These are phyloP conservation scores for Lactarius sp. DNA, from an alignment of 768 basidiomycete genomes.

Conservation along the genomic window DNA sequence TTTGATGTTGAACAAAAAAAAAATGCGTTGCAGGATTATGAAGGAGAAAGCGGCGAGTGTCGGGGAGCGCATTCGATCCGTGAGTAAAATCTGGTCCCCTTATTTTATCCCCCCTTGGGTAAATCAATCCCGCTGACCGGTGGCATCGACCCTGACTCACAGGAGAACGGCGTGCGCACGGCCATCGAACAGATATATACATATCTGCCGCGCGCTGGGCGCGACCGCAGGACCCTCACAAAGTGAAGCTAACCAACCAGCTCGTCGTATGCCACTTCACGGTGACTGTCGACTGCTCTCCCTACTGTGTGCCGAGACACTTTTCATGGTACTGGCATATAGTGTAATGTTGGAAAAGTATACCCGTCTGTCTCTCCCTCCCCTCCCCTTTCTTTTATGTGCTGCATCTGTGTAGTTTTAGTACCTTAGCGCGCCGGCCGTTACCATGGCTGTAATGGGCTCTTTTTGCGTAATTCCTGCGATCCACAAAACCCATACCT, in stretches of 20 bases:
- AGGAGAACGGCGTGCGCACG: slow-evolving; percentile 57
- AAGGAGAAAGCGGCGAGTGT: slow-evolving; percentile 52
- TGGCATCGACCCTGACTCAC: slow-evolving; percentile 1
- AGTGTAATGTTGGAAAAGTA: not conserved
- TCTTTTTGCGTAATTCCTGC: not conserved
- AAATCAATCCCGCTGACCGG: not conserved
- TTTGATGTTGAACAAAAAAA: not conserved
- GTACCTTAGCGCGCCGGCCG: not conserved
- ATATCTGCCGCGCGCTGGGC: slow-evolving; percentile 42
- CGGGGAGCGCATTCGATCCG: slow-evolving; percentile 42
- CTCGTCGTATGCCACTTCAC: not conserved
- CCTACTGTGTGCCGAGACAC: not conserved
- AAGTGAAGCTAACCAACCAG: not conserved
- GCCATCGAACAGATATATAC: slow-evolving; percentile 53
- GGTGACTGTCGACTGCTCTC: not conserved
- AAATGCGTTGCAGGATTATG: slow-evolving; percentile 40
- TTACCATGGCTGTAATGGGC: not conserved
- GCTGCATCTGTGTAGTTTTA: not conserved
- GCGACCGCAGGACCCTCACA: slow-evolving; percentile 24
- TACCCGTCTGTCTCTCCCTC: not conserved
- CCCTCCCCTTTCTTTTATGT: not conserved
- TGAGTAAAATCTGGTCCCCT: slow-evolving; percentile 24
- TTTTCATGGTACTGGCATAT: not conserved
- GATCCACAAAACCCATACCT: not conserved
- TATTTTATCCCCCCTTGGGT: not conserved